phyloP scores from a whole-genome alignment of 2,329 filamentous ascomycete genomes.

The Didymella pinodella region DNA sequence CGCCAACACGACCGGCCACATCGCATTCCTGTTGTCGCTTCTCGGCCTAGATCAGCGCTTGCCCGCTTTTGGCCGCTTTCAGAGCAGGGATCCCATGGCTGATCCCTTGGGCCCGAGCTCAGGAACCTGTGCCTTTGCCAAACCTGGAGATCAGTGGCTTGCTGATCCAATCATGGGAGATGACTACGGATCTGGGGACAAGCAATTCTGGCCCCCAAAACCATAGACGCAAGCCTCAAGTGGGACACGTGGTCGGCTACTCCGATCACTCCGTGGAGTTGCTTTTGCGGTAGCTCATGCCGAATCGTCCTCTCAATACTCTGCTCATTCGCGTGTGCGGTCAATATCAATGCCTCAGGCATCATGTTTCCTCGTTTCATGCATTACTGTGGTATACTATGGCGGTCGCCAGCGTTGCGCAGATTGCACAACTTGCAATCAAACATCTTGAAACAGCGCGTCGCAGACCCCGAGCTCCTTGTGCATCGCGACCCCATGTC shows the following conservation, averaged over 20 bases:
- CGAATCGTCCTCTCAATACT: conserved; percentile 27
- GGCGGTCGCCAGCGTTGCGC: conserved; percentile 16
- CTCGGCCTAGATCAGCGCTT: conserved; percentile 29
- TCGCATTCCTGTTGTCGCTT: conserved; percentile 25
- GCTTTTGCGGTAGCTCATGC: conserved; percentile 18
- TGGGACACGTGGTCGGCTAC: conserved; percentile 18
- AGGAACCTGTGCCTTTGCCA: conserved; percentile 21
- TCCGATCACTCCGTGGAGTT: conserved; percentile 18
- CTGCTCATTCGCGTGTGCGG: not conserved
- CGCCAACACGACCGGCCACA: conserved; percentile 29
- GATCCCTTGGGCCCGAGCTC: conserved; percentile 28
- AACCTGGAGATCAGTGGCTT: conserved; percentile 20
- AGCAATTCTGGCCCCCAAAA: conserved; percentile 11
- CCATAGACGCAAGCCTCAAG: conserved; percentile 8
- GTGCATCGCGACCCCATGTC: conserved; percentile 11
- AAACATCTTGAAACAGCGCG: conserved; percentile 22
- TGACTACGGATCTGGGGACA: conserved; percentile 18
- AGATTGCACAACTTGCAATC: conserved; percentile 20
- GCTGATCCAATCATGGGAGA: conserved; percentile 16
- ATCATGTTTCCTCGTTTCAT: conserved; percentile 3
- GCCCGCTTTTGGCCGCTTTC: conserved; percentile 29
- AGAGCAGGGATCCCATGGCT: conserved; percentile 30
- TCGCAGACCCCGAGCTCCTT: conserved; percentile 13
- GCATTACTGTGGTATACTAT: conserved; percentile 2
- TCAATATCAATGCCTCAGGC: conserved; percentile 6